Conservation (phyloP, 495 filamentous ascomycete genomes). For the Endocarpon pusillum region DNA sequence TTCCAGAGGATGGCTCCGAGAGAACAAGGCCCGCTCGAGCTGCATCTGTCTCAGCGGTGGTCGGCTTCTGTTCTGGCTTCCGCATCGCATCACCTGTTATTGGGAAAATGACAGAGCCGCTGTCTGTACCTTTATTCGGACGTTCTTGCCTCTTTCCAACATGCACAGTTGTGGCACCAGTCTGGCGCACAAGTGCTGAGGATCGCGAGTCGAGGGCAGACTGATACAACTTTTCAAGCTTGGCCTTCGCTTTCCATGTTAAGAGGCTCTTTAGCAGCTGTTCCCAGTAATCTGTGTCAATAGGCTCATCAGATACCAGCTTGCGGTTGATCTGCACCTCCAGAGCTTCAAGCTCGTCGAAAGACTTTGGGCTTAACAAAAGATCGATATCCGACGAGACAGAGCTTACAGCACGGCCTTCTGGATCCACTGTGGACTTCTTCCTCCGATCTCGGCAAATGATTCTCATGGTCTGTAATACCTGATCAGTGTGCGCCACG, state of each 20-base stretch:
- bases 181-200: slow-evolving; percentile 39
- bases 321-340: slow-evolving; percentile 75
- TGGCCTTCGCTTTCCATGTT: slow-evolving; percentile 83
- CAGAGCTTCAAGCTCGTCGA: slow-evolving; percentile 65
- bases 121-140: slow-evolving; percentile 2
- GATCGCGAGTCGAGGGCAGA: slow-evolving; percentile 60
- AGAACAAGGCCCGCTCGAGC: no score
- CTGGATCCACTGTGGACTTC: slow-evolving; percentile 31
- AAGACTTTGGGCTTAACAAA: slow-evolving; percentile 70
- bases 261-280: slow-evolving; percentile 69
- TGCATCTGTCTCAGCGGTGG: slow-evolving; percentile 28
- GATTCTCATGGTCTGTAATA: slow-evolving; percentile 53
- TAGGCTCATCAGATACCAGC: slow-evolving; percentile 70
- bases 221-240: slow-evolving; percentile 63
- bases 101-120: no score
- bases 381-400: slow-evolving; percentile 80
- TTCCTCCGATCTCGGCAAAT: slow-evolving; percentile 67
- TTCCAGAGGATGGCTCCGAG: no score
- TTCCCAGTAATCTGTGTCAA: slow-evolving; percentile 97
- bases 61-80: slow-evolving; percentile 14
- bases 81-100: slow-evolving; percentile 19
- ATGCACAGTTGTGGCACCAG: no score
- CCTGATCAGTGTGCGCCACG: slow-evolving; percentile 11
- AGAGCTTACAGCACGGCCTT: slow-evolving; percentile 60
- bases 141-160: no score